Evolutionary conservation across 805 yeast genomes (phyloP).

Genomic region (Kodamaea hsintzibuensis): DNA sequence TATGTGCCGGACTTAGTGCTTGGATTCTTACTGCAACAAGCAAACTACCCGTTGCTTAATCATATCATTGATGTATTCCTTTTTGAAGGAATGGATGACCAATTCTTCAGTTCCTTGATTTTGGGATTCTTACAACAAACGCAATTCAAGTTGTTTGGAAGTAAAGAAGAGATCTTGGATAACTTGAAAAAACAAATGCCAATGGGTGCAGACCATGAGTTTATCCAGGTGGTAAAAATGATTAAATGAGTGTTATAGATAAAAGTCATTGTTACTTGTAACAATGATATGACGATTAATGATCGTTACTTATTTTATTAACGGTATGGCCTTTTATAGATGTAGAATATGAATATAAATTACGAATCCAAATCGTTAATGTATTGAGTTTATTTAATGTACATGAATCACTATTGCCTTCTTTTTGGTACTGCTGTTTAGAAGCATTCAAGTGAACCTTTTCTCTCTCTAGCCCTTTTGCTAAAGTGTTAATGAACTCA

Average conservation of each 20-base stretch:
- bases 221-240: constrained; percentile 1
- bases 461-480: no score
- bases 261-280: no score
- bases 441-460: no score
- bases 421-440: no score
- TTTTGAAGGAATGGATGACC: constrained; percentile 51
- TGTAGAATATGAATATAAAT: background rate
- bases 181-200: constrained; percentile 20
- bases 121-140: constrained; percentile 53
- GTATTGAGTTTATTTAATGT: background rate
- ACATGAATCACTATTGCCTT: background rate
- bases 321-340: background rate
- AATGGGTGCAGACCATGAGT: constrained; percentile 7
- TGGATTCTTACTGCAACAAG: constrained; percentile 45
- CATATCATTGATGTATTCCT: constrained; percentile 58
- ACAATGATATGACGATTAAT: background rate
- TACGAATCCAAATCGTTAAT: background rate
- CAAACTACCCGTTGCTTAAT: constrained; percentile 44
- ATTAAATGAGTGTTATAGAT: background rate
- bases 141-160: constrained; percentile 51
- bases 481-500: constrained; percentile 27
- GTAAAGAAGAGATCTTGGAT: constrained; percentile 45
- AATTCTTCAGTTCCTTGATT: constrained; percentile 49
- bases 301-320: background rate
- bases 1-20: constrained; percentile 45